Conservation (phyloP, 441 rosid species). For the Pelargonium citronellum region DNA sequence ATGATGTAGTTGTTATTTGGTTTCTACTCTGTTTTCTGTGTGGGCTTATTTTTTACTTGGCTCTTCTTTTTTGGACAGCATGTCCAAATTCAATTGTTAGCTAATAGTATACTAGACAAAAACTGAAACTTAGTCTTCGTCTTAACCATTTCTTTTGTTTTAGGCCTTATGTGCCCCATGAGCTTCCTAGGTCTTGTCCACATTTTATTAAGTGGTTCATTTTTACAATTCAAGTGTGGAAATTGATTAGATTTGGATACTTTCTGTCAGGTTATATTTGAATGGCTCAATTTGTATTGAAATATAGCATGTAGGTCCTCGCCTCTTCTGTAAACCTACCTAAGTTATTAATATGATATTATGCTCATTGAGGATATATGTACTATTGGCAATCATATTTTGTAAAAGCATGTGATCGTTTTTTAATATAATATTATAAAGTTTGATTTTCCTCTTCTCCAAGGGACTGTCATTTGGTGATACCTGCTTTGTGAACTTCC, state of each 20-base stretch:
- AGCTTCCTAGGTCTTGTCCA: neutral
- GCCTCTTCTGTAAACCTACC: no score
- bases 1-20: neutral
- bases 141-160: conserved; percentile 2
- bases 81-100: neutral
- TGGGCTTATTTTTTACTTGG: neutral
- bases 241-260: neutral
- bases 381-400: neutral
- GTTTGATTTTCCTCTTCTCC: neutral
- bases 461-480: neutral
- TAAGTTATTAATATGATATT: no score
- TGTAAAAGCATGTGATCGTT: neutral
- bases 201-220: neutral
- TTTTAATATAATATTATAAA: neutral
- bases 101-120: neutral
- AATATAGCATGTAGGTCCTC: neutral
- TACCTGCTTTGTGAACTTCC: neutral
- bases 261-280: conserved; percentile 2
- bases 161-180: neutral
- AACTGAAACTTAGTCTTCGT: neutral
- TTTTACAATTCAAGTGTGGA: neutral
- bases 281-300: neutral
- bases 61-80: neutral
- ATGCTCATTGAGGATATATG: neutral
- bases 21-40: neutral